phyloP scores from a whole-genome alignment of 2,329 filamentous ascomycete species.

The Fulvia fulva region DNA sequence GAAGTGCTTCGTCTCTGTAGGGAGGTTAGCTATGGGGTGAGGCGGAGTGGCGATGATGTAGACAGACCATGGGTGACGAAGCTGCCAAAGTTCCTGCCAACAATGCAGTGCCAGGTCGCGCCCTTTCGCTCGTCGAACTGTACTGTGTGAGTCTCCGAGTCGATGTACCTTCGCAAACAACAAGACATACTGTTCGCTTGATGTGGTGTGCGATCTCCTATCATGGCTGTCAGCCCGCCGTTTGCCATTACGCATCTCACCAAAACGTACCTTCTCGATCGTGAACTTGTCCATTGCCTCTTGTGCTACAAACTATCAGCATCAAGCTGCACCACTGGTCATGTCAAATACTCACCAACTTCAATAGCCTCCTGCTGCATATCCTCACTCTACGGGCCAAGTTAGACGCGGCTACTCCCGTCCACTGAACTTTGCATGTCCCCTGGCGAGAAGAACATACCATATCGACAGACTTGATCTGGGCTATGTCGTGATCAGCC shows the following conservation, averaged over 20 bases:
- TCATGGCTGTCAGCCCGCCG: neutral
- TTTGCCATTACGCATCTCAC: slow-evolving; percentile 2
- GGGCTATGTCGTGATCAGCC: slow-evolving; percentile 55
- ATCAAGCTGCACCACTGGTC: neutral
- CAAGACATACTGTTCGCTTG: slow-evolving; percentile 71
- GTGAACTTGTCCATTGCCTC: slow-evolving; percentile 68
- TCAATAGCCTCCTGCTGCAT: slow-evolving; percentile 96
- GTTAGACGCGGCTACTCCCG: slow-evolving; percentile 3
- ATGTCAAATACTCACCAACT: slow-evolving; percentile 66
- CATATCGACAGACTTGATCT: slow-evolving; percentile 99
- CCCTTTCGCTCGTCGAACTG: slow-evolving; percentile 97
- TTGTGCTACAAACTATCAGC: slow-evolving; percentile 50
- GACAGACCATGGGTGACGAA: slow-evolving; percentile 91
- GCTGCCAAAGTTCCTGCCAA: slow-evolving; percentile 96
- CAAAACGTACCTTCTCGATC: slow-evolving; percentile 62
- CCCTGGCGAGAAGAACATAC: slow-evolving; percentile 51
- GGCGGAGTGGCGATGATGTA: neutral
- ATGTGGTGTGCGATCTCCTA: slow-evolving; percentile 95
- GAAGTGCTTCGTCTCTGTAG: slow-evolving; percentile 94
- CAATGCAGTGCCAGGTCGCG: slow-evolving; percentile 98
- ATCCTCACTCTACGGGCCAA: slow-evolving; percentile 70
- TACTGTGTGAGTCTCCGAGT: neutral
- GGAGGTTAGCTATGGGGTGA: slow-evolving; percentile 18
- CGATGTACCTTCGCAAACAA: neutral
- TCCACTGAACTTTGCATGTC: neutral